Percentiles rank a stretch among this genome's conserved stretches.
Conservation (phyloP, 106 monocot genomes). For the Platanthera zijinensis region DNA sequence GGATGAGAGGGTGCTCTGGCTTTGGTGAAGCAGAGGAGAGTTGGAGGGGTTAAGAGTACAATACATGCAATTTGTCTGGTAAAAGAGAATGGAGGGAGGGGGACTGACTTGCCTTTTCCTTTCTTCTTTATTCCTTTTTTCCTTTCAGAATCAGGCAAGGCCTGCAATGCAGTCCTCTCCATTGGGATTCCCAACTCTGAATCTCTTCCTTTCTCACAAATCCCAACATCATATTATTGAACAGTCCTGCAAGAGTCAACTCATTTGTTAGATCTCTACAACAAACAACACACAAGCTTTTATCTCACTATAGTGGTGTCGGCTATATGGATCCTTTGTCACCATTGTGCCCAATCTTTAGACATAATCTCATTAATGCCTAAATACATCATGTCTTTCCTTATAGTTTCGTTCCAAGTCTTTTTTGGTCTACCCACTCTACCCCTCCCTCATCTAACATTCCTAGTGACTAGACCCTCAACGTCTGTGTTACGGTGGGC, state of each 20-base stretch:
- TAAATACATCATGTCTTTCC: no score
- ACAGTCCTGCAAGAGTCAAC: not conserved
- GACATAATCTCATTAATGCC: no score
- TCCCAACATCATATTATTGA: not conserved
- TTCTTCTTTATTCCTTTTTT: constrained; percentile 5
- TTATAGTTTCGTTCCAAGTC: no score
- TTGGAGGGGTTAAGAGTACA: not conserved
- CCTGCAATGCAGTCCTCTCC: not conserved
- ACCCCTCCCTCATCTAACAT: no score
- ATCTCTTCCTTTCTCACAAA: not conserved
- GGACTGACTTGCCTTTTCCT: constrained; percentile 2
- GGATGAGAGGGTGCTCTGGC: not conserved
- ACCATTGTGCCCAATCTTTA: no score
- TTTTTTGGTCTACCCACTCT: no score
- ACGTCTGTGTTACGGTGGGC: no score
- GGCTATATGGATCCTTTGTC: no score
- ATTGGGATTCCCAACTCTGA: not conserved
- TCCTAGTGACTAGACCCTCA: no score
- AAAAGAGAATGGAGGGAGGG: not conserved
- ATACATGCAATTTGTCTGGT: not conserved
- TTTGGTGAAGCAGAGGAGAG: not conserved
- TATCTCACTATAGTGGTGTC: no score
- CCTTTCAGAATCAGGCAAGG: not conserved
- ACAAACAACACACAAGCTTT: no score
- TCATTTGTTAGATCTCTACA: not conserved